Percentiles rank a stretch among this genome's conserved stretches.
phyloP scores from a whole-genome alignment of 257 asterid species.

The Rauvolfia tetraphylla region DNA sequence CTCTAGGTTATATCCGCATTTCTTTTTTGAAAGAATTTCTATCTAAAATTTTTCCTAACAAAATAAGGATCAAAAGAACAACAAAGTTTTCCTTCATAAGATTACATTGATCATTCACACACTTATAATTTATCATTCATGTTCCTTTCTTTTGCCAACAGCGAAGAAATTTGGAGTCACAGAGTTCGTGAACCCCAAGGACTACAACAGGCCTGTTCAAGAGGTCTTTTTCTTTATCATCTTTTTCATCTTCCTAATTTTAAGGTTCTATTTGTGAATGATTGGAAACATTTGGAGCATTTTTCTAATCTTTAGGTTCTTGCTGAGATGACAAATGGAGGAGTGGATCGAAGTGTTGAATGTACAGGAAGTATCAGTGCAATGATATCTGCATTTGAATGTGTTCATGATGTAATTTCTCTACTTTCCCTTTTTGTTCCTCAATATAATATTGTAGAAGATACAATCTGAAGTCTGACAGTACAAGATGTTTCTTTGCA shows the following conservation, averaged over 20 bases:
- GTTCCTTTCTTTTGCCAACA: background rate
- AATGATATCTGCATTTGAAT: slow-evolving; percentile 14
- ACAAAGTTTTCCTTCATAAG: no score
- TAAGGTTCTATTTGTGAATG: background rate
- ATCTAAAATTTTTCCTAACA: no score
- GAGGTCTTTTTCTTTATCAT: background rate
- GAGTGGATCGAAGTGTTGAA: no score
- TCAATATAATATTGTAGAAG: no score
- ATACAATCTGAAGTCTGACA: no score
- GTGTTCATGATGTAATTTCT: slow-evolving; percentile 10
- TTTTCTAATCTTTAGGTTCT: background rate
- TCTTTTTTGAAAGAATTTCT: no score
- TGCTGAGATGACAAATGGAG: background rate
- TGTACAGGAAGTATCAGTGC: no score
- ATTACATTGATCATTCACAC: no score
- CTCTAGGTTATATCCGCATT: background rate
- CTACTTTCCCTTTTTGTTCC: no score
- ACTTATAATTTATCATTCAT: background rate
- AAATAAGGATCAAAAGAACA: no score
- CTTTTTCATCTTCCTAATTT: no score
- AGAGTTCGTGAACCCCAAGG: slow-evolving; percentile 2
- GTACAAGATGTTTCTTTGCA: background rate
- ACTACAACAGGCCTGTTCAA: no score
- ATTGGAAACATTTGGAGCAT: background rate
- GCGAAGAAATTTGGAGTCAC: slow-evolving; percentile 8